These are phyloP conservation scores for Eucalyptus tenuipes DNA, from an alignment of 345 rosid species.

Conservation along the genomic window DNA sequence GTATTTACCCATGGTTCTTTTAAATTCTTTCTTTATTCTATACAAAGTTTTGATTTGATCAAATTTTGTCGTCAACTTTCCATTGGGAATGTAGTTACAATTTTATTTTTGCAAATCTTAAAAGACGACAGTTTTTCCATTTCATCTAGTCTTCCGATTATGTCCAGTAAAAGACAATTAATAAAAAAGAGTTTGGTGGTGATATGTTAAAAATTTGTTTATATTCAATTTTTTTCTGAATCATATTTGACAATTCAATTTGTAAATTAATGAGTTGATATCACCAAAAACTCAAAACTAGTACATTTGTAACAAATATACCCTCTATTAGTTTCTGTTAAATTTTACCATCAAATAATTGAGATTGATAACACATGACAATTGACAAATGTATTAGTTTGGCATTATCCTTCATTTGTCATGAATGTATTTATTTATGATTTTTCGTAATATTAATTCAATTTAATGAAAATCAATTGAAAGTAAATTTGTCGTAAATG, in stretches of 20 bases:
- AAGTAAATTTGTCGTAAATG: no score
- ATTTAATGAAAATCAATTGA: no score
- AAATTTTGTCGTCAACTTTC: background rate
- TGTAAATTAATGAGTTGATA: background rate
- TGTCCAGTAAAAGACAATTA: background rate
- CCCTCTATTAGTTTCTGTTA: fast-evolving
- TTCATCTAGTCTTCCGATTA: background rate
- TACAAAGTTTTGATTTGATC: no score
- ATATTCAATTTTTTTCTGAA: no score
- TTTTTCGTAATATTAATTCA: no score
- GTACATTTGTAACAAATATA: fast-evolving
- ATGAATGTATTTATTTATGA: no score
- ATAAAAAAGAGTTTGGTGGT: background rate
- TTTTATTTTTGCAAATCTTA: background rate
- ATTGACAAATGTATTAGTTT: fast-evolving
- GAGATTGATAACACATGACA: fast-evolving
- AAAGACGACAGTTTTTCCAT: background rate
- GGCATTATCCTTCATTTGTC: fast-evolving
- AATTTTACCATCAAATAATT: no score
- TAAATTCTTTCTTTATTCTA: no score
- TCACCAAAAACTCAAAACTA: no score
- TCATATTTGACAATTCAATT: background rate
- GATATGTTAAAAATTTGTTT: background rate
- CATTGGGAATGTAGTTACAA: background rate
- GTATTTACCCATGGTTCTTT: no score